phyloP scores from a whole-genome alignment of 139 green algal genomes.

The Chlamydomonas sp. region DNA sequence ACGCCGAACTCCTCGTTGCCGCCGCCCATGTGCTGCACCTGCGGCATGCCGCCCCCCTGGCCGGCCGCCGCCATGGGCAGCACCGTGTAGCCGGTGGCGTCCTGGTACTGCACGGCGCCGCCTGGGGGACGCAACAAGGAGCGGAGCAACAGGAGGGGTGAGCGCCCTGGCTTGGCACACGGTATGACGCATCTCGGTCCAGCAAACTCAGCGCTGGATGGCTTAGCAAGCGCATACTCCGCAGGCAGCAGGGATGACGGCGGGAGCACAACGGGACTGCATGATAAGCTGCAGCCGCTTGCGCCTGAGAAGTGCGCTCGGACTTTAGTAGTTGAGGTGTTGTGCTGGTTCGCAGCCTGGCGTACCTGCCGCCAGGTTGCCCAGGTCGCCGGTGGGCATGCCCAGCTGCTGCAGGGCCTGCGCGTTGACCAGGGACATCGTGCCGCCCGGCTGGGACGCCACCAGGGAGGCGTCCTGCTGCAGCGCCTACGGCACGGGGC shows the following conservation, averaged over 20 bases:
- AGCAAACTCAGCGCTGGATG: background rate
- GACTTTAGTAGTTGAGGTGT: background rate
- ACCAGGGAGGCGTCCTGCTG: constrained; percentile 15
- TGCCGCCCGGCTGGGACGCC: background rate
- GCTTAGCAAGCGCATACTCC: background rate
- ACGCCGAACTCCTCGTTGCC: constrained; percentile 25
- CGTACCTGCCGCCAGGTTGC: background rate
- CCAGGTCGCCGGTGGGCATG: constrained; percentile 22
- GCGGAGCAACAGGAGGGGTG: background rate
- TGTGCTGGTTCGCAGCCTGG: background rate
- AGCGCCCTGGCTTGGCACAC: background rate
- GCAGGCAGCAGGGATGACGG: background rate
- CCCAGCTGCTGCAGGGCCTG: constrained; percentile 36
- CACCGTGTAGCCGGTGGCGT: constrained; percentile 19
- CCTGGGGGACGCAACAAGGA: background rate
- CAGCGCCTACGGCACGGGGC: background rate
- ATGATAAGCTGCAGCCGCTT: background rate
- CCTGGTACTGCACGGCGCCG: constrained; percentile 21
- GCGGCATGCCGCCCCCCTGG: background rate
- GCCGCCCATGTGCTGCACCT: background rate
- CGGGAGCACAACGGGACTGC: background rate
- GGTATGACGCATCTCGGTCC: no score
- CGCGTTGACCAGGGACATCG: constrained; percentile 33
- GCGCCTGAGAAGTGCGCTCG: background rate
- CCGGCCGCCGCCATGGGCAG: constrained; percentile 8